Conservation (phyloP, 306 rosid species). For the Lathyrus tuberosus region DNA sequence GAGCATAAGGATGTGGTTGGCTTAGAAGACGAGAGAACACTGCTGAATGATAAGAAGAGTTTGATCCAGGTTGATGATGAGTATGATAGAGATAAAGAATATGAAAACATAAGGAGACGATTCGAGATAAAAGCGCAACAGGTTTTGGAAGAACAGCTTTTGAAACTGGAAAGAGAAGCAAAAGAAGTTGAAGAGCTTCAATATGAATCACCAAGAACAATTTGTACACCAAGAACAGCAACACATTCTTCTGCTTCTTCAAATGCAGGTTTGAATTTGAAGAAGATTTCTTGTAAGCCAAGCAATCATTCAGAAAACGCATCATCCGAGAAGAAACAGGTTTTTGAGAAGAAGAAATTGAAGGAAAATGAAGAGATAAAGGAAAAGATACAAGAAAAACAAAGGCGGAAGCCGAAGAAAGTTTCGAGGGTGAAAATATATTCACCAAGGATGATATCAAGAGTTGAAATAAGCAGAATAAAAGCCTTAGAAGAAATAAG, state of each 20-base stretch:
- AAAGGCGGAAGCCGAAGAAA: slow-evolving; percentile 56
- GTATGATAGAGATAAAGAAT: slow-evolving; percentile 43
- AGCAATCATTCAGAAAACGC: slow-evolving; percentile 42
- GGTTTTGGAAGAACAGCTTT: slow-evolving; percentile 41
- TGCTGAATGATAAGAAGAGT: slow-evolving; percentile 37
- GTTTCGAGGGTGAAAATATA: slow-evolving; percentile 53
- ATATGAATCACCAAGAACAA: slow-evolving; percentile 47
- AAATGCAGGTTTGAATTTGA: slow-evolving; percentile 34
- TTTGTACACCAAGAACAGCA: slow-evolving; percentile 48
- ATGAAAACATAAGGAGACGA: slow-evolving; percentile 48
- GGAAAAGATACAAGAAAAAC: slow-evolving; percentile 45
- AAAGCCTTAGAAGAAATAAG: slow-evolving; percentile 71
- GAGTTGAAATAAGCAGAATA: slow-evolving; percentile 67
- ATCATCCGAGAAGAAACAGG: slow-evolving; percentile 20
- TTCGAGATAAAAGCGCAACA: slow-evolving; percentile 48
- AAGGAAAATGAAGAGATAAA: slow-evolving; percentile 53
- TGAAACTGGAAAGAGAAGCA: slow-evolving; percentile 44
- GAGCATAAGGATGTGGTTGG: slow-evolving; percentile 40
- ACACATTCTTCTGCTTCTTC: slow-evolving; percentile 38
- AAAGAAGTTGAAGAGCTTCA: slow-evolving; percentile 46
- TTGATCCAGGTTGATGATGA: slow-evolving; percentile 16
- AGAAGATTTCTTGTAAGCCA: slow-evolving; percentile 42
- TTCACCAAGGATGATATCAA: slow-evolving; percentile 73
- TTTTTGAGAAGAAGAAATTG: slow-evolving; percentile 31
- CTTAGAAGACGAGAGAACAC: slow-evolving; percentile 37